Percentiles rank a stretch among this genome's conserved stretches.
Evolutionary conservation across 768 basidiomycete species (phyloP).

Genomic region (Leccinum incarnatum): DNA sequence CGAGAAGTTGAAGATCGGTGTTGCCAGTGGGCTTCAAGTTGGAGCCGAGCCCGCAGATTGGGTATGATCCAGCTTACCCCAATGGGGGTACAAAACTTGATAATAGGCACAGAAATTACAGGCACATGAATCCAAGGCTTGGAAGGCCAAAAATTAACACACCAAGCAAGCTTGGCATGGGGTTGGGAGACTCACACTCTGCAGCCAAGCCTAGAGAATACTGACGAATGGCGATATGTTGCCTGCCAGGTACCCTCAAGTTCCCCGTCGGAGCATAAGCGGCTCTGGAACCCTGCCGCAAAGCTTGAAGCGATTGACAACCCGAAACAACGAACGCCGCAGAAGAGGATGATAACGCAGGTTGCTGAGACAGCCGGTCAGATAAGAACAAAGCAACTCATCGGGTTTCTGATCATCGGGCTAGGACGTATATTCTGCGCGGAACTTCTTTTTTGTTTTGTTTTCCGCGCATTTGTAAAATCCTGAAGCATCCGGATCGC

Average conservation of each 20-base stretch:
- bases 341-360: neutral
- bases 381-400: neutral
- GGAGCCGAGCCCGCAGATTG: neutral
- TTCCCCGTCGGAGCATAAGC: conserved; percentile 4
- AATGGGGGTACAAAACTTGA: neutral
- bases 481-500: neutral
- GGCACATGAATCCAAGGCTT: neutral
- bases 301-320: conserved; percentile 8
- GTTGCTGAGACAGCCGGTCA: neutral
- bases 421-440: neutral
- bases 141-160: conserved; percentile 4
- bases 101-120: neutral
- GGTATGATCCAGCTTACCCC: neutral
- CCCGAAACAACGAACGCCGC: neutral
- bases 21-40: neutral
- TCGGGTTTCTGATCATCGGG: neutral
- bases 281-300: conserved; percentile 1
- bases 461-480: neutral
- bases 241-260: neutral
- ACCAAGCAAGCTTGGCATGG: neutral
- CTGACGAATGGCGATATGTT: neutral
- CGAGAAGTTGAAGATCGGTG: neutral
- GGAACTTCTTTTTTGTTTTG: conserved; percentile 1
- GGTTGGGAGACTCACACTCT: neutral
- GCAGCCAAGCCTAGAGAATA: neutral